Evolutionary conservation across 371 early-diverging fungal genomes (phyloP).

Genomic region (Smittium culicis): DNA sequence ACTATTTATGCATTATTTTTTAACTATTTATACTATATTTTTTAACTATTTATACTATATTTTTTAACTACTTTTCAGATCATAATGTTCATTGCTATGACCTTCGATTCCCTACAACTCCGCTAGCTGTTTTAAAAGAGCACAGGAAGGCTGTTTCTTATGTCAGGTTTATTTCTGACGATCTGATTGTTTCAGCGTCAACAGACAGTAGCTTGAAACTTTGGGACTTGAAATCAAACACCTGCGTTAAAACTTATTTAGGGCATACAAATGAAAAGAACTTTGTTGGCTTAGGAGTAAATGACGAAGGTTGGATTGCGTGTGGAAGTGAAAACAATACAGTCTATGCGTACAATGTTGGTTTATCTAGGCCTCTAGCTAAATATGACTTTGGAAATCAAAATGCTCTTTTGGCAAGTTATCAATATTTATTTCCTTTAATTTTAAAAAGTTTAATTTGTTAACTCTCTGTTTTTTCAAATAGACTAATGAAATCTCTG

Average conservation of each 20-base stretch:
- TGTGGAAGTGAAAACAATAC: slow-evolving; percentile 85
- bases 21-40: no score
- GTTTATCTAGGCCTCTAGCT: slow-evolving; percentile 52
- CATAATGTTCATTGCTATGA: slow-evolving; percentile 81
- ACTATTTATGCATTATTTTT: no score
- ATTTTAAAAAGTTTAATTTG: no score
- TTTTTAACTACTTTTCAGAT: no score
- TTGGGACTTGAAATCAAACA: slow-evolving; percentile 47
- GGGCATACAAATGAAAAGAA: slow-evolving; percentile 88
- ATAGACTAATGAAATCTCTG: slow-evolving; percentile 37
- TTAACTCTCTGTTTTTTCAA: slow-evolving; percentile 37
- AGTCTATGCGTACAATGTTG: slow-evolving; percentile 64
- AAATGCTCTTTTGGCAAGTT: no score
- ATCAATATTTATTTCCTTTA: no score
- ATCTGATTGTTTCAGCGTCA: slow-evolving; percentile 72
- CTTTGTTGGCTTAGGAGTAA: slow-evolving; percentile 77
- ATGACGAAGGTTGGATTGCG: slow-evolving; percentile 50
- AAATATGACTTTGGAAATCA: slow-evolving; percentile 58
- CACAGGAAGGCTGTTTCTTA: slow-evolving; percentile 87
- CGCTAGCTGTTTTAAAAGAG: slow-evolving; percentile 56
- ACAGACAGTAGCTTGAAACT: slow-evolving; percentile 78
- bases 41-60: no score
- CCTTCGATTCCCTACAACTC: slow-evolving; percentile 47
- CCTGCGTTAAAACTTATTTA: slow-evolving; percentile 48
- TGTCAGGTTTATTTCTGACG: slow-evolving; percentile 58